Conservation (phyloP, 2,329 filamentous ascomycete genomes). For the Clarireedia sp. region DNA sequence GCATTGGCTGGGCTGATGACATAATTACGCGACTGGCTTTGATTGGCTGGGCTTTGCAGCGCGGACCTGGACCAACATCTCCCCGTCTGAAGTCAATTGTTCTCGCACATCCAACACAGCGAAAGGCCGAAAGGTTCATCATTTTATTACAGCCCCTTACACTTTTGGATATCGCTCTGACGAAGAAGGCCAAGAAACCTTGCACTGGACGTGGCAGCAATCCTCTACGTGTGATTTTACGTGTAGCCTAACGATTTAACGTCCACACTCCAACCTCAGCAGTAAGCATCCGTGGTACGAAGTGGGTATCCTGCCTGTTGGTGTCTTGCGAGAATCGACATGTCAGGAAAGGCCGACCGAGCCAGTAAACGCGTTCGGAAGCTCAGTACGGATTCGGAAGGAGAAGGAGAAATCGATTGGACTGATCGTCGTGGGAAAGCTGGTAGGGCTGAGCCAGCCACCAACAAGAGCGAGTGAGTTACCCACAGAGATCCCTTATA, state of each 20-base stretch:
- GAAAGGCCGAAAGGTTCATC: not conserved
- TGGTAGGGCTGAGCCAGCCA: constrained; percentile 19
- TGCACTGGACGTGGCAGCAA: not conserved
- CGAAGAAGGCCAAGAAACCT: not conserved
- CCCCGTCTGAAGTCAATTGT: too few relatives aligned
- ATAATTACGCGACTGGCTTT: constrained; percentile 9
- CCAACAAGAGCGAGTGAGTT: constrained; percentile 19
- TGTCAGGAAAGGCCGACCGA: constrained; percentile 21
- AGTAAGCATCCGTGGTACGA: not conserved
- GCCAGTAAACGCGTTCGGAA: constrained; percentile 23
- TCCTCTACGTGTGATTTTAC: not conserved
- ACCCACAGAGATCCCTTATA: not conserved
- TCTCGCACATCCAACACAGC: too few relatives aligned
- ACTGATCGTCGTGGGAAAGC: constrained; percentile 12
- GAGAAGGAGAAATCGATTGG: constrained; percentile 19
- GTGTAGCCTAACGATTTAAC: not conserved
- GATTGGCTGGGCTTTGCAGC: not conserved
- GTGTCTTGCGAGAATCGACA: constrained; percentile 5
- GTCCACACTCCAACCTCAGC: not conserved
- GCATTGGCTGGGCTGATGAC: constrained; percentile 12
- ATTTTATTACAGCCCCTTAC: not conserved
- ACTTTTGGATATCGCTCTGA: not conserved
- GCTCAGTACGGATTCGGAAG: constrained; percentile 28
- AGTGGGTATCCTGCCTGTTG: not conserved
- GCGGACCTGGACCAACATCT: not conserved